Evolutionary conservation across 2,329 filamentous ascomycete species (phyloP), one percentile per base, ranked within the genome.

Genomic region (Fusarium transvaalense): DNA sequence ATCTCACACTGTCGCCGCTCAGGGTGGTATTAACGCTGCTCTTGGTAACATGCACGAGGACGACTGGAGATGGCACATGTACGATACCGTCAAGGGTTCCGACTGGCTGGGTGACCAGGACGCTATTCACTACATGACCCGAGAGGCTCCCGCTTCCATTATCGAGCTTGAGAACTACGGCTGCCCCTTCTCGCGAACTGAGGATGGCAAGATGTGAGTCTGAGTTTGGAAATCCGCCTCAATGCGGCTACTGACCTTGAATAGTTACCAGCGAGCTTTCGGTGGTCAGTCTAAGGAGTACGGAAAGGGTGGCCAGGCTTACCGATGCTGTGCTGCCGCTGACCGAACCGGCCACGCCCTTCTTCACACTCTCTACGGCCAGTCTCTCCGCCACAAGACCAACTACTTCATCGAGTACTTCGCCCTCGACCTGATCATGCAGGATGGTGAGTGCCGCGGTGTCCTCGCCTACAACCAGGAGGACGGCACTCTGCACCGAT

Each of bases 401-500:
- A 97, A 97, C 86, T 99, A 97, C 88, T 98, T 99, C 84, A 97
- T 99, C 81, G 96, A 98, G 83, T 98, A 94, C 87, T 99, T 98
- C 81, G 96, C 94, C 75, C 88, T 97, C 73, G 96, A 98, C 79
- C 85, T 98, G 82, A 92, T 99, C 76, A 98, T 98, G 96, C 92
- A 97, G 84, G 92, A 97, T 76, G 95, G 95, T 65, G 92, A 95
- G 82, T 98, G 95, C 86, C 94, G 94, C 74, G 96, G 96, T 88
- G 92, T 98, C 73, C 87, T 98, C 72, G 95, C 95, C 63, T 97
- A 97, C 84, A 98, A 97, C 88, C 94, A 97, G 84, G 95, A 99
- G 84, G 96, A 99, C 78, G 96, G 96, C 71, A 98, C 95, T 32
- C 90, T 98, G 66, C 96, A 99, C 86, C 90, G 96, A 77, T 97